Evolutionary conservation across 139 green algal species (phyloP).

Genomic region (Chlorella sp.): DNA sequence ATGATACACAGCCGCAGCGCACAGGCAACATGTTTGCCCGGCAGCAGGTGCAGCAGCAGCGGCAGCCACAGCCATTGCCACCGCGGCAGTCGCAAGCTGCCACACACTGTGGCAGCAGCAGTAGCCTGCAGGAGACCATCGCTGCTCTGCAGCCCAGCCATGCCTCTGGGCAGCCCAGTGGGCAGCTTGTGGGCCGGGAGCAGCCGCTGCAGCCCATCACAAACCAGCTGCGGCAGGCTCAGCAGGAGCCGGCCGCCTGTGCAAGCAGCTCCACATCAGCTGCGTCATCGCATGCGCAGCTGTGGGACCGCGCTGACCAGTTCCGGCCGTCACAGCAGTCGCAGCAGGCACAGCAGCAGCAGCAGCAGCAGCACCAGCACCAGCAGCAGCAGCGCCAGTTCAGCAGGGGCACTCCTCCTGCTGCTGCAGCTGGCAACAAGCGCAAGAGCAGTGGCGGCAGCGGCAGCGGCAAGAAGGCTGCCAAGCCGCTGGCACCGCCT

Average conservation of each 20-base stretch:
- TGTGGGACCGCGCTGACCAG: conserved; percentile 11
- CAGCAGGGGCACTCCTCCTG: background rate
- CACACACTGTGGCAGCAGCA: too few relatives aligned
- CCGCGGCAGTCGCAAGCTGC: background rate
- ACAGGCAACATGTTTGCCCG: too few relatives aligned
- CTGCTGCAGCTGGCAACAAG: background rate
- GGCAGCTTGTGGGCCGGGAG: too few relatives aligned
- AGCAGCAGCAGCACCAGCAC: background rate
- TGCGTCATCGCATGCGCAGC: background rate
- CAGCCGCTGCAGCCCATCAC: background rate
- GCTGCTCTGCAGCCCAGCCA: too few relatives aligned
- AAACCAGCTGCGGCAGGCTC: background rate
- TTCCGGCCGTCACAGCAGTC: background rate
- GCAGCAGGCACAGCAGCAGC: background rate
- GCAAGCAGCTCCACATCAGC: background rate
- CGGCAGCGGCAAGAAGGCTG: background rate
- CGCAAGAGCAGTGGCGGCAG: conserved; percentile 23
- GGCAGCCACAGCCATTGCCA: background rate
- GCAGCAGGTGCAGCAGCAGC: background rate
- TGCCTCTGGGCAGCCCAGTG: too few relatives aligned
- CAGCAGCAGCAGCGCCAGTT: background rate
- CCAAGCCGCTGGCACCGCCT: conserved; percentile 11
- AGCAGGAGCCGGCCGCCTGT: background rate
- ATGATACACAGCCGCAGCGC: too few relatives aligned
- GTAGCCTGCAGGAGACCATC: too few relatives aligned